Percentiles rank a stretch among this genome's conserved stretches.
Conservation (phyloP, 345 rosid species). For the Leavenworthia alabamica region DNA sequence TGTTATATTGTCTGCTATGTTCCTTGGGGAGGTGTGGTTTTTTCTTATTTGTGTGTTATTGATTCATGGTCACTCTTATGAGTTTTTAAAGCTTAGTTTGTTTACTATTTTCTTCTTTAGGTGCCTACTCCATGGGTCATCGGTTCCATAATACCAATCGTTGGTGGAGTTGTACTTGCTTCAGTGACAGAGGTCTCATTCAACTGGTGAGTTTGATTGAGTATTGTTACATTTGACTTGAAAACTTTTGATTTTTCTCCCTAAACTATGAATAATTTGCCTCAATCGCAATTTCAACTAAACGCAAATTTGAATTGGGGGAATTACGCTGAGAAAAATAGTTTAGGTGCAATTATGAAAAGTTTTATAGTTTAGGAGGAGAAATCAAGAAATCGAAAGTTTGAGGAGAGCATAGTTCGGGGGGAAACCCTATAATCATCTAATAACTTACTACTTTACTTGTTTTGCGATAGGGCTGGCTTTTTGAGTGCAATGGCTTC, state of each 20-base stretch:
- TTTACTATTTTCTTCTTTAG: constrained; percentile 28
- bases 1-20: constrained; percentile 87
- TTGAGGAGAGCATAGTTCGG: no score
- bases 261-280: no score
- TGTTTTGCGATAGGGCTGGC: constrained; percentile 54
- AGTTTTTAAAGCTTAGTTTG: not conserved
- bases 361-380: no score
- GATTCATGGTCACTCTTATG: no score
- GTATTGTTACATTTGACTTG: not conserved
- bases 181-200: constrained; percentile 88
- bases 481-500: constrained; percentile 94
- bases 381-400: no score
- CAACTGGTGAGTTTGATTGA: constrained; percentile 60
- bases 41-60: no score
- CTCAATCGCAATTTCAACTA: no score
- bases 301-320: no score
- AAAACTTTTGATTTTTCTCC: no score
- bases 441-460: not conserved
- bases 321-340: no score
- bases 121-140: constrained; percentile 79
- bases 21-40: constrained; percentile 72
- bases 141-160: constrained; percentile 78
- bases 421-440: no score
- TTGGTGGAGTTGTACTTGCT: constrained; percentile 95
- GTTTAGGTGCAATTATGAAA: no score